Evolutionary conservation across 768 basidiomycete species (phyloP), one percentile per base, ranked within the genome.

Genomic region (Phanerochaete carnosa): DNA sequence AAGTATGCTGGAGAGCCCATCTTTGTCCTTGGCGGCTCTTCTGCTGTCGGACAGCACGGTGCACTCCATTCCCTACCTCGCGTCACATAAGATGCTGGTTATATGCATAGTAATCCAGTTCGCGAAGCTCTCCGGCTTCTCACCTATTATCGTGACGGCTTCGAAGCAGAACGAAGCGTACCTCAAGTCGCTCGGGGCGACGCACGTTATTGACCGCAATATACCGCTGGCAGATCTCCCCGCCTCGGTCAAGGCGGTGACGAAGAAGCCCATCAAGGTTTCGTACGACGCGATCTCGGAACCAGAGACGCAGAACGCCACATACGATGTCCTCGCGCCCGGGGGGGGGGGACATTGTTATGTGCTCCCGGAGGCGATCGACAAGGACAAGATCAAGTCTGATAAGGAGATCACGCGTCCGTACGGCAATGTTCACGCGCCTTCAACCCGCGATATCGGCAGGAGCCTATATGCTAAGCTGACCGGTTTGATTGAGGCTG

Each of bases 41-140:
- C 67, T 16, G 72, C 72, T 7, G 67, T 78, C 16, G 79, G 78
- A 22, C 75, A 79, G 63, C 72, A 63, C 25, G 74, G 76, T 77
- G 43, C 23, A 29, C 19, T 39, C 19, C 37, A 11, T 9, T 11
- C 37, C 19, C 19, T 39, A 9, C 19, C 37, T 19, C 37, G 37
- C 19, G 37, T 12, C 47, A 49, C 19, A 11, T 9, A 12, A 9
- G 47, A 9, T 23, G 12, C 47, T 23, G 16, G 9, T 23, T 11
- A 9, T 49, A 23, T 12, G 12, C 65, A 65, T 55, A 66, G 69
- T 30, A 30, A 67, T 68, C 50, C 67, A 68, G 53, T 55, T 68
- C 30, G 67, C 67, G 25, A 62, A 56, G 35, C 52, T 68, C 30
- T 68, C 67, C n/a, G 68, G 66, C 2, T 67, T 69, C 57, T 59